Conservation (phyloP, 2,329 filamentous ascomycete genomes). For the Trichothecium sympodiale region DNA sequence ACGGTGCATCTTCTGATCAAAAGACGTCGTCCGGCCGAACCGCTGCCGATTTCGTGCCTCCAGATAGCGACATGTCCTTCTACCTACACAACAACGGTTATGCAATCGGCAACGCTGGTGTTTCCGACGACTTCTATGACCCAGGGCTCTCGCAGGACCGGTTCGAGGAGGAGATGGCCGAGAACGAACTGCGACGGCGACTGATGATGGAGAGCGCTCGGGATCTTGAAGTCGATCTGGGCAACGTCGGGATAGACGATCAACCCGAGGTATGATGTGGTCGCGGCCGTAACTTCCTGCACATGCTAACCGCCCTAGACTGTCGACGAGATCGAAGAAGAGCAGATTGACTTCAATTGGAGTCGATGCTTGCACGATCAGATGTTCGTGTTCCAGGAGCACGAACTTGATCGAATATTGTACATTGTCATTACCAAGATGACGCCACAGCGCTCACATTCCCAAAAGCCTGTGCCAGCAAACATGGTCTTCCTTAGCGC, state of each 20-base stretch:
- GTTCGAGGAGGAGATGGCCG: constrained; percentile 95
- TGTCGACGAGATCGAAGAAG: constrained; percentile 73
- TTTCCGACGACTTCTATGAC: constrained; percentile 86
- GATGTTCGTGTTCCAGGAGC: constrained; percentile 99
- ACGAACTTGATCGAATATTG: constrained; percentile 80
- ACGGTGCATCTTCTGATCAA: constrained; percentile 88
- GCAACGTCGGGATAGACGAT: constrained; percentile 91
- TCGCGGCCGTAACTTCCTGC: background rate
- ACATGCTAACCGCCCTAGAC: constrained; percentile 31
- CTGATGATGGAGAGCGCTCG: constrained; percentile 99
- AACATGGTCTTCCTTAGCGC: constrained; percentile 96
- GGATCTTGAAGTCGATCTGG: constrained; percentile 90
- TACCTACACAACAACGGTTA: constrained; percentile 95
- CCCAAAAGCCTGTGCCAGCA: constrained; percentile 95
- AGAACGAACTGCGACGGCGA: constrained; percentile 85
- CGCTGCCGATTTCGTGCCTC: constrained; percentile 89
- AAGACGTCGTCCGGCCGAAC: constrained; percentile 91
- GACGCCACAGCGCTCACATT: constrained; percentile 88
- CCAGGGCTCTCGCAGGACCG: constrained; percentile 83
- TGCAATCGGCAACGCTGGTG: constrained; percentile 67
- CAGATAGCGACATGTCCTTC: constrained; percentile 91
- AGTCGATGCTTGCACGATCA: constrained; percentile 88
- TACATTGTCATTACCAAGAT: constrained; percentile 96
- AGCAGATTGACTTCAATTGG: constrained; percentile 94
- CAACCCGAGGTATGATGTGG: constrained; percentile 81